Evolutionary conservation across 2,329 filamentous ascomycete genomes (phyloP), one percentile per base, ranked within the genome.

Genomic region (Neofusicoccum sp.): DNA sequence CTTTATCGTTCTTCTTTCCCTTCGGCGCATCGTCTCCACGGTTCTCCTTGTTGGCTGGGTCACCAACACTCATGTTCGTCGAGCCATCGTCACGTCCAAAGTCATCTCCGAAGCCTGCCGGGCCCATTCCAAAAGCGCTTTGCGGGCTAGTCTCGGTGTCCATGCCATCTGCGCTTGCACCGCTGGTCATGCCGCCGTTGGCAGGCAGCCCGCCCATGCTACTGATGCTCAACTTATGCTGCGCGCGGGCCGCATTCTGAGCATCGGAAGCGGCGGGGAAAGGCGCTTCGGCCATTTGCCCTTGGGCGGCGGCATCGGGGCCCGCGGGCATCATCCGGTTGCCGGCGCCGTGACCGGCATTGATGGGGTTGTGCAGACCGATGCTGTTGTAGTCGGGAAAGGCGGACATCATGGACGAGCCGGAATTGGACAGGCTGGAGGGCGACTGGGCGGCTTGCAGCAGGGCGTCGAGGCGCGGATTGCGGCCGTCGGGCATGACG

Each of bases 141-240:
- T 76, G 74, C n/a, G 75, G 74, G 45, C 72, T 76, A 34, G 73
- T 72, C 47, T 63, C 61, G 14, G 71, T 71, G 2, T 70, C 73
- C 47, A 76, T 74, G 22, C 68, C 70, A 16, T 65, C 66, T 56
- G 69, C 61, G 22, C 60, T 62, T 16, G 69, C 67, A 5, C 71
- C 66, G 63, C 74, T 76, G 34, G 52, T 31, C 34, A 63, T 41
- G 50, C 43, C 61, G 34, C 52, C 61, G 34, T 56, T 58, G 34
- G 43, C 29, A 4, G 43, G 34, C 14, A 48, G 28, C 6, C 44
- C 50, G 49, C 61, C 36, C 29, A 56, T 37, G 44, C 47, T 56
- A 47, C 70, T 70, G 33, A 74, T 71, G 65, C 75, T 76, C 66
- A 74, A 64, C 2, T 71, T 56, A 28, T 56, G 61, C 9, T 39